Evolutionary conservation across 2,329 filamentous ascomycete species (phyloP).

Genomic region (Trichophyton rubrum): DNA sequence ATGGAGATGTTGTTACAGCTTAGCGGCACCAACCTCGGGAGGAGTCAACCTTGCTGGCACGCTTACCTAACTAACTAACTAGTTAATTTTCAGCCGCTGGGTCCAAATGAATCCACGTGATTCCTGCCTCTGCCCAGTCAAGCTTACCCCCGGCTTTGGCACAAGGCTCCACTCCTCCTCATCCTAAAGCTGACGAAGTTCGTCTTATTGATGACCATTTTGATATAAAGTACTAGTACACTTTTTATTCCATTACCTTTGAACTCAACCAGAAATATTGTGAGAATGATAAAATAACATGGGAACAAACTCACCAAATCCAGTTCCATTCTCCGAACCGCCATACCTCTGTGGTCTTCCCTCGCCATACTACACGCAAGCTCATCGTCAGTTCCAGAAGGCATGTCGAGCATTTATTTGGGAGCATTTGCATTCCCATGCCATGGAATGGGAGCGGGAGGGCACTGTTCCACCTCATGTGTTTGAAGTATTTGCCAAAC

Average conservation of each 20-base stretch:
- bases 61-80: too few species aligned
- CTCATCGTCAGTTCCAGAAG: conserved; percentile 55
- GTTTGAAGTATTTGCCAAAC: conserved; percentile 50
- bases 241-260: neutral
- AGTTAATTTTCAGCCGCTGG: too few species aligned
- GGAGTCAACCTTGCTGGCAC: too few species aligned
- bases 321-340: conserved; percentile 60
- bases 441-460: conserved; percentile 56
- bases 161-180: neutral
- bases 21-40: too few species aligned
- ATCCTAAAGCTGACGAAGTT: too few species aligned
- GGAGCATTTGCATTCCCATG: conserved; percentile 49
- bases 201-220: too few species aligned
- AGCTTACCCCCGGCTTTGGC: neutral
- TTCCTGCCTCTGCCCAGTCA: neutral
- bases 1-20: too few species aligned
- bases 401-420: conserved; percentile 54
- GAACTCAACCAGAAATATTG: neutral
- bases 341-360: conserved; percentile 58
- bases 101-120: neutral
- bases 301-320: conserved; percentile 21
- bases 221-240: neutral
- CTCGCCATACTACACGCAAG: conserved; percentile 56
- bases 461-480: conserved; percentile 53
- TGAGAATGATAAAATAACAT: conserved; percentile 9